Evolutionary conservation across 495 filamentous ascomycete genomes (phyloP), one percentile per base, ranked within the genome.

Genomic region (Terfezia boudieri): DNA sequence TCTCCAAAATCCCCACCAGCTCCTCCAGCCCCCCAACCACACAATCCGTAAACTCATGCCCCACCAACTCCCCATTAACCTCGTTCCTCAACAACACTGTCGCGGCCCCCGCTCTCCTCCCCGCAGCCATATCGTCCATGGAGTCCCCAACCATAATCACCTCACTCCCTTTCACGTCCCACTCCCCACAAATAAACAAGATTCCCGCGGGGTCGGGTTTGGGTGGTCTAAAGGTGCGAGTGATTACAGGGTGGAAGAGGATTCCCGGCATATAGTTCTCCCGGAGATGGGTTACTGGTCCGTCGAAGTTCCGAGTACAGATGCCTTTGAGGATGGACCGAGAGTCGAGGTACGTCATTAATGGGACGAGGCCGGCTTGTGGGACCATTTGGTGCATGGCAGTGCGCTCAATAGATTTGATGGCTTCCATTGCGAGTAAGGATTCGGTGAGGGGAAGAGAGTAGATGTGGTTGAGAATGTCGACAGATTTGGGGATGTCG

Each of bases 221-320:
- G 26, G 89, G 84, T 53, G 73, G 87, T 49, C 68, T 71, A 72
- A 84, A 89, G 43, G 86, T 86, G 8, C 89, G 72, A 0, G 89
- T 96, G 10, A 96, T 75, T 57, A 96, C 83, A 3, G 89, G 89
- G 0, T 73, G 60, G 65, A 96, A 94, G 20, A 74, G 67, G 57
- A 76, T 71, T 3, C 69, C 72, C 0, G 73, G 69, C 8, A 94
- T 72, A 64, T 86, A 86, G 26, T 81, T 90, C 22, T 70, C 62
- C 1, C 94, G 72, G 14, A 96, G 75, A 66, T 92, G 69, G 36
- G 65, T 53, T 22, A 76, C 72, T 37, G 72, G 74, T 17, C 71
- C 78, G 74, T 93, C 86, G 61, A 94, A 95, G 71, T 98, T 98
- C 61, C 90, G 74, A 7, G 90, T 98, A 69, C 88, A 94, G 57